Evolutionary conservation across 2,329 filamentous ascomycete species (phyloP).

Genomic region (Emergomyces africanus): DNA sequence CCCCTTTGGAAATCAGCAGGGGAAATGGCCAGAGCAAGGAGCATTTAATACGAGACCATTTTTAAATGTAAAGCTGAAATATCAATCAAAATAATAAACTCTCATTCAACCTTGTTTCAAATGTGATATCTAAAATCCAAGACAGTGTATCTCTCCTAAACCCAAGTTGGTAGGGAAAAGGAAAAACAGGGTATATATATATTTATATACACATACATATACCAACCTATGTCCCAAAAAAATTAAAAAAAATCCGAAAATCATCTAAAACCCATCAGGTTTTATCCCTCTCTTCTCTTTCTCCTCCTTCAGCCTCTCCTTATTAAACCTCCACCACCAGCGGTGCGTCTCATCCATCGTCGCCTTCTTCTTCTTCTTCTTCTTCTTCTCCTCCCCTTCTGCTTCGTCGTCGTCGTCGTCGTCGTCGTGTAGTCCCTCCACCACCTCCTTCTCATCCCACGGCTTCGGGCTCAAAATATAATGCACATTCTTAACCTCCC

Average conservation of each 20-base stretch:
- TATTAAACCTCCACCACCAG: constrained; percentile 47
- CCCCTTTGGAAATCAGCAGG: not conserved
- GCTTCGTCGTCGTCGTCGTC: too few species aligned
- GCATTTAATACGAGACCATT: not conserved
- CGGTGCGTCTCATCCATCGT: constrained; percentile 37
- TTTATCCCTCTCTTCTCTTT: constrained; percentile 32
- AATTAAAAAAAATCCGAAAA: not conserved
- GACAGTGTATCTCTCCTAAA: not conserved
- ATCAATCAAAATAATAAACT: not conserved
- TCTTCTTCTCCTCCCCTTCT: too few species aligned
- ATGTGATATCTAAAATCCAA: not conserved
- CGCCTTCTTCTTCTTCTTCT: constrained; percentile 15
- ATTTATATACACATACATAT: not conserved
- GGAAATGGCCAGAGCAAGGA: not conserved
- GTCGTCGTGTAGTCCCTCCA: too few species aligned
- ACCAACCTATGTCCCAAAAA: not conserved
- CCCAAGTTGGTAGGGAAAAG: not conserved
- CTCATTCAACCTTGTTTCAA: not conserved
- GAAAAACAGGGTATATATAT: not conserved
- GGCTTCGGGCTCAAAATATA: constrained; percentile 51
- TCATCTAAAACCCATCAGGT: constrained; percentile 37
- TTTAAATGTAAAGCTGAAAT: too few species aligned
- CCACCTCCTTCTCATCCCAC: constrained; percentile 40
- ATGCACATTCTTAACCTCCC: constrained; percentile 49
- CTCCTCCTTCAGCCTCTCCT: constrained; percentile 37